Conservation (phyloP, 345 rosid species). For the Ceriops zippeliana region DNA sequence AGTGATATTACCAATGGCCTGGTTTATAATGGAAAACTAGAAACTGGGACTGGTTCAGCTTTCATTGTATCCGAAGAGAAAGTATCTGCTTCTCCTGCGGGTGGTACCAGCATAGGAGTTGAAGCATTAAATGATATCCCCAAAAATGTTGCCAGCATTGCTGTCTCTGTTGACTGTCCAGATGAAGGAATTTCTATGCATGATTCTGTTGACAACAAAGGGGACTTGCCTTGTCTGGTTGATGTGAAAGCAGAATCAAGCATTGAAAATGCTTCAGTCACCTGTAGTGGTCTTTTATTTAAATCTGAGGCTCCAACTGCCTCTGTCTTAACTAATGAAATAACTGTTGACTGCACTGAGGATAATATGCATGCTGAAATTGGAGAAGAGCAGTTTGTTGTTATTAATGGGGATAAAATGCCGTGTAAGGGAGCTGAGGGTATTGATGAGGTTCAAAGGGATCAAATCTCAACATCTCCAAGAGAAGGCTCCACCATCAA, state of each 20-base stretch:
- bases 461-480: constrained; percentile 19
- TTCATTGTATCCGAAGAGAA: constrained; percentile 15
- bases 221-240: constrained; percentile 10
- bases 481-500: constrained; percentile 29
- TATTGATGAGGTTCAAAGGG: constrained; percentile 20
- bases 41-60: constrained; percentile 14
- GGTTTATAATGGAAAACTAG: constrained; percentile 8
- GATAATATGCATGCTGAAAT: constrained; percentile 1
- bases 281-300: not conserved
- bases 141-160: constrained; percentile 2
- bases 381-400: constrained; percentile 16
- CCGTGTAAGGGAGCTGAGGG: constrained; percentile 18
- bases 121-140: constrained; percentile 6
- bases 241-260: constrained; percentile 12
- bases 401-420: constrained; percentile 9
- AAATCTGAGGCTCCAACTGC: constrained; percentile 8
- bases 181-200: constrained; percentile 3
- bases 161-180: constrained; percentile 9
- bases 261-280: constrained; percentile 11
- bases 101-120: constrained; percentile 9
- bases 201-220: constrained; percentile 20
- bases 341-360: not conserved
- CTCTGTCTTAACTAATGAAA: constrained; percentile 1
- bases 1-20: constrained; percentile 16
- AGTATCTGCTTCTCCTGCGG: constrained; percentile 17